Evolutionary conservation across 352 stramenopile species (phyloP), one percentile per base, ranked within the genome.

Genomic region (Globisporangium echinulatum): DNA sequence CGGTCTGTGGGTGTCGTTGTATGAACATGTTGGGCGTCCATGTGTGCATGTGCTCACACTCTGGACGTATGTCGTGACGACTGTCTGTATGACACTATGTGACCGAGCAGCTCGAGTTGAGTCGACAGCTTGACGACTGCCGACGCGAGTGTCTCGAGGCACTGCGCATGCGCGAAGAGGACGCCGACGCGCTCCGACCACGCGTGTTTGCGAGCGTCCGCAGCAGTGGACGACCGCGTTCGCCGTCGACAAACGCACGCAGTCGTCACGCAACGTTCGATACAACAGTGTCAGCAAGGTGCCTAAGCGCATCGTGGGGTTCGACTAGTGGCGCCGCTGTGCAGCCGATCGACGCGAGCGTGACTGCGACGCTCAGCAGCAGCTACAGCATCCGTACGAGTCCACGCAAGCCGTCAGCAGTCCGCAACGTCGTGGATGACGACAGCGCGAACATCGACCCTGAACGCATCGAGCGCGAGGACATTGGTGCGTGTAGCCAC

Each of bases 121-220:
- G 49, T 25, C 62, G 66, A n/a, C 59, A 76, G 38, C 64, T 92
- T 0, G 56, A 75, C 47, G 67, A 81, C 1, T 76, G 64, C 48
- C 67, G 70, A 9, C 65, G 62, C 6, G 80, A 90, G 49, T 70
- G 69, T 0, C 43, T 68, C 1, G 82, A 89, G 47, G 44, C 64
- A 7, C 61, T 92, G 0, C 52, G 62, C 33, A 92, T 92, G 80
- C 71, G 82, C 3, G 82, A 92, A 71, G 82, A 92, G 72, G 82
- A 92, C 37, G 56, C 77, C 0, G 65, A 87, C 48, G 74, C 74
- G 46, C 75, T 66, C 5, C 80, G 75, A 36, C 68, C 64, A 15
- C 75, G 69, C 5, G 47, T 87, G 4, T 88, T 86, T 51, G 69
- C 58, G 39, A 44, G 6, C 10, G 39, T 44, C 39, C n/a, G n/a